Conservation (phyloP, 306 rosid species). For the Prunus salicina region DNA sequence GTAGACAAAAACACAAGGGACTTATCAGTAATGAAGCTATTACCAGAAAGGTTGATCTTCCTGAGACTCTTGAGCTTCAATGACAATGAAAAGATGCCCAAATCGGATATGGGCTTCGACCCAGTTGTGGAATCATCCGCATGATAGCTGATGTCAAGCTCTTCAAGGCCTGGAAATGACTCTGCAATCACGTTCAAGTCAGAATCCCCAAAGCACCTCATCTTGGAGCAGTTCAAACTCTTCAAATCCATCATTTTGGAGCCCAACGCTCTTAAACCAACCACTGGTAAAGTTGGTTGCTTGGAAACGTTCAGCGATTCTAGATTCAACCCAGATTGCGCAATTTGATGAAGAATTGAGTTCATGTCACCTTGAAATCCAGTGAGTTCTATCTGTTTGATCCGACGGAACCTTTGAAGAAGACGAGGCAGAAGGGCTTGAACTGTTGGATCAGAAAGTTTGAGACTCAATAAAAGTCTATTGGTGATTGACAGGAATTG, state of each 20-base stretch:
- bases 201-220: constrained; percentile 33
- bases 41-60: constrained; percentile 57
- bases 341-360: constrained; percentile 38
- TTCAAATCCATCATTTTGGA: constrained; percentile 42
- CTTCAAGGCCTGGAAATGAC: constrained; percentile 60
- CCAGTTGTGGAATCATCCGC: not conserved
- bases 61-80: constrained; percentile 36
- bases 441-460: constrained; percentile 24
- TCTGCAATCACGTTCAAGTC: constrained; percentile 45
- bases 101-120: constrained; percentile 33
- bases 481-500: constrained; percentile 53
- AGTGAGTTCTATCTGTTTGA: constrained; percentile 48
- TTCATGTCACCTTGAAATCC: constrained; percentile 38
- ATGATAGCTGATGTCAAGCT: constrained; percentile 59
- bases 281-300: constrained; percentile 35
- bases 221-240: constrained; percentile 49
- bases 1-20: constrained; percentile 32
- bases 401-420: constrained; percentile 43
- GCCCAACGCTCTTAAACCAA: constrained; percentile 40
- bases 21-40: constrained; percentile 29
- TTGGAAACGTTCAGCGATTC: constrained; percentile 55
- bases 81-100: constrained; percentile 40
- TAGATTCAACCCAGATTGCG: constrained; percentile 52
- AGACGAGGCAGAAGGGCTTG: constrained; percentile 37
- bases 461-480: constrained; percentile 37